A percentile compares a stretch with the other conserved stretches of the same genome.
Evolutionary conservation across 129 eudicot genomes (phyloP).

Genomic region (Lactuca sativa): DNA sequence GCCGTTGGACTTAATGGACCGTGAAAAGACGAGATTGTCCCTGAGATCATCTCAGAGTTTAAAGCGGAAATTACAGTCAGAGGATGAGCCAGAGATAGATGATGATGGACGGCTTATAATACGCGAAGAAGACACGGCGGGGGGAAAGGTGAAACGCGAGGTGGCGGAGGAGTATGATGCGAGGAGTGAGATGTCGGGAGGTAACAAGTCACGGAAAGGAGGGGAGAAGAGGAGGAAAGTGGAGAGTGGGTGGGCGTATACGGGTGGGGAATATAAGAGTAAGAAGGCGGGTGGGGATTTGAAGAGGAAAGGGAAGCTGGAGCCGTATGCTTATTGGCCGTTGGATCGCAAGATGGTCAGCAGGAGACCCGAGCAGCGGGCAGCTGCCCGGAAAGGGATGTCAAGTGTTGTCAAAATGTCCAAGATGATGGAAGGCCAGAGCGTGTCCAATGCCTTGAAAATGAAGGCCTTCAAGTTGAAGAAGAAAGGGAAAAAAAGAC

Average conservation of each 20-base stretch:
- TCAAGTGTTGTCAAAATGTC: slow-evolving; percentile 76
- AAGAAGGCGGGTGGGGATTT: slow-evolving; percentile 97
- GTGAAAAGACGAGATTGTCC: slow-evolving; percentile 64
- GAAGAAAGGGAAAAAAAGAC: slow-evolving; percentile 34
- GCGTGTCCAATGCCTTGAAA: slow-evolving; percentile 64
- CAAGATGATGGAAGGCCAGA: slow-evolving; percentile 78
- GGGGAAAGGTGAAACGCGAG: slow-evolving; percentile 27
- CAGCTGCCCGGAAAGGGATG: slow-evolving; percentile 96
- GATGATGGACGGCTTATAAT: slow-evolving; percentile 75
- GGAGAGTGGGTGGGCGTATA: slow-evolving; percentile 76
- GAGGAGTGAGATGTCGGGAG: slow-evolving; percentile 47
- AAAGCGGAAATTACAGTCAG: slow-evolving; percentile 59
- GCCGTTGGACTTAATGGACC: slow-evolving; percentile 93
- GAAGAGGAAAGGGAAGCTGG: slow-evolving; percentile 88
- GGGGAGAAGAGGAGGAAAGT: slow-evolving; percentile 65
- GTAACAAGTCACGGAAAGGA: slow-evolving; percentile 42
- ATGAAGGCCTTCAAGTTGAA: slow-evolving; percentile 42
- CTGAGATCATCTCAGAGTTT: slow-evolving; percentile 59
- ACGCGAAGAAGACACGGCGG: slow-evolving; percentile 44
- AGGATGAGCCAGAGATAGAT: slow-evolving; percentile 77
- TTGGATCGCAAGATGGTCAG: slow-evolving; percentile 97
- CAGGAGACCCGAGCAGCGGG: slow-evolving; percentile 87
- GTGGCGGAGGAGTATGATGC: slow-evolving; percentile 46
- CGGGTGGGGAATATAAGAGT: slow-evolving; percentile 88
- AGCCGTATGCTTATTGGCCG: slow-evolving; percentile 99